These are phyloP conservation scores for Mortierella sp. DNA, from an alignment of 371 early-diverging fungal genomes.

Conservation along the genomic window DNA sequence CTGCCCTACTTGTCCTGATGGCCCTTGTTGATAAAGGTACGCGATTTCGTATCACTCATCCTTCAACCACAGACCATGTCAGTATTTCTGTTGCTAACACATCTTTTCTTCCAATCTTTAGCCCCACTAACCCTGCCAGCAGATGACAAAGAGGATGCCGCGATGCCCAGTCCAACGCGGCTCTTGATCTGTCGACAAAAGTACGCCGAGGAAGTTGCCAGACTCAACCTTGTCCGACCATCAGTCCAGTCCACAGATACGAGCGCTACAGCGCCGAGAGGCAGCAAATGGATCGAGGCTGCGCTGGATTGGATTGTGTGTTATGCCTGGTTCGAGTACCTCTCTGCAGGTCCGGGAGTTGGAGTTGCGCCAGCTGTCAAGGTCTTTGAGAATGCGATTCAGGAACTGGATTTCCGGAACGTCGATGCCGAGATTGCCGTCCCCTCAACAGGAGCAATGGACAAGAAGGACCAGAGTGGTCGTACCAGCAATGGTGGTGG, in stretches of 20 bases:
- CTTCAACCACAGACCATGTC: background rate
- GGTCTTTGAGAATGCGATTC: slow-evolving; percentile 65
- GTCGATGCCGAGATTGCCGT: slow-evolving; percentile 26
- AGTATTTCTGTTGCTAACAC: background rate
- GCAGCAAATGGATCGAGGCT: slow-evolving; percentile 47
- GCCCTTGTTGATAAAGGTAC: slow-evolving; percentile 8
- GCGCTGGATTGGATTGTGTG: slow-evolving; percentile 62
- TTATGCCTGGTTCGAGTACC: slow-evolving; percentile 69
- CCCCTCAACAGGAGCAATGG: background rate
- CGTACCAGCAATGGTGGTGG: background rate
- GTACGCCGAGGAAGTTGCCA: slow-evolving; percentile 36
- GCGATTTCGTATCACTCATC: slow-evolving; percentile 47
- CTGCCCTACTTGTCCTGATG: slow-evolving; percentile 64
- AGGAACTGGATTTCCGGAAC: slow-evolving; percentile 54
- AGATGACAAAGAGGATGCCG: slow-evolving; percentile 26
- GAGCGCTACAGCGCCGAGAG: slow-evolving; percentile 17
- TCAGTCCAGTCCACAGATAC: slow-evolving; percentile 54
- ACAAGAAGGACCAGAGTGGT: background rate
- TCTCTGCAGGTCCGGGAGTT: slow-evolving; percentile 40
- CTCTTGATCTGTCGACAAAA: slow-evolving; percentile 61
- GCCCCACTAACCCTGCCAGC: slow-evolving; percentile 12
- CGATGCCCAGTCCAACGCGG: slow-evolving; percentile 49
- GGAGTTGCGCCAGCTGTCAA: slow-evolving; percentile 61
- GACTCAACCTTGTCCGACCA: slow-evolving; percentile 48
- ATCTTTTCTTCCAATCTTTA: background rate